Evolutionary conservation across 306 rosid species (phyloP).

Genomic region (Fragaria iinumae): DNA sequence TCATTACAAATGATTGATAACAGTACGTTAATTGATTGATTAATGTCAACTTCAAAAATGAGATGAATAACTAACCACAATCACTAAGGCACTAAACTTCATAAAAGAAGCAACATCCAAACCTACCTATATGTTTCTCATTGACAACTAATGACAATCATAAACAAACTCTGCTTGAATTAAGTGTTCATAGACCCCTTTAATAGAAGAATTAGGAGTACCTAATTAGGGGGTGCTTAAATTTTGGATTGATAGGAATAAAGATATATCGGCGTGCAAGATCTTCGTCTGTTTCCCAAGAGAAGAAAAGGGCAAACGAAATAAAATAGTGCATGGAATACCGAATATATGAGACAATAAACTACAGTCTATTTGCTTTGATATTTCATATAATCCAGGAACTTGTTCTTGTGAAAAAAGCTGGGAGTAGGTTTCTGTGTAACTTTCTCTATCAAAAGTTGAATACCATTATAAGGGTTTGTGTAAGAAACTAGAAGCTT

Average conservation of each 20-base stretch:
- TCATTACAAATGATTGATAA: too few species aligned
- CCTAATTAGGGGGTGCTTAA: not conserved
- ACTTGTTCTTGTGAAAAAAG: constrained; percentile 9
- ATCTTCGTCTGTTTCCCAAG: constrained; percentile 2
- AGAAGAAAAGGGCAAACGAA: not conserved
- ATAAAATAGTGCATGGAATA: not conserved
- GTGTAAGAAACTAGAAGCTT: not conserved
- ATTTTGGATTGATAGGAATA: not conserved
- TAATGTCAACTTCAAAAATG: not conserved
- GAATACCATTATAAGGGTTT: not conserved
- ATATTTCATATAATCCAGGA: not conserved
- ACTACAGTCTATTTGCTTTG: not conserved
- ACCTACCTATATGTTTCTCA: not conserved
- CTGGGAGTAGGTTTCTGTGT: constrained; percentile 17
- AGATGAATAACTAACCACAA: not conserved
- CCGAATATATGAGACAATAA: constrained; percentile 1
- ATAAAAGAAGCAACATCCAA: not conserved
- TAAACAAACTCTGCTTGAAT: not conserved
- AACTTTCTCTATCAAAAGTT: not conserved
- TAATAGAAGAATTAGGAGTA: not conserved
- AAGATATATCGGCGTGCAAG: constrained; percentile 26
- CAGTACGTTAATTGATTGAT: not conserved
- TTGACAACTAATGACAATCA: not conserved
- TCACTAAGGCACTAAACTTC: not conserved
- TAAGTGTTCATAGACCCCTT: not conserved